Evolutionary conservation across 2,329 filamentous ascomycete species (phyloP), one percentile per base, ranked within the genome.

Genomic region (Parasarocladium wereldwijsianum): DNA sequence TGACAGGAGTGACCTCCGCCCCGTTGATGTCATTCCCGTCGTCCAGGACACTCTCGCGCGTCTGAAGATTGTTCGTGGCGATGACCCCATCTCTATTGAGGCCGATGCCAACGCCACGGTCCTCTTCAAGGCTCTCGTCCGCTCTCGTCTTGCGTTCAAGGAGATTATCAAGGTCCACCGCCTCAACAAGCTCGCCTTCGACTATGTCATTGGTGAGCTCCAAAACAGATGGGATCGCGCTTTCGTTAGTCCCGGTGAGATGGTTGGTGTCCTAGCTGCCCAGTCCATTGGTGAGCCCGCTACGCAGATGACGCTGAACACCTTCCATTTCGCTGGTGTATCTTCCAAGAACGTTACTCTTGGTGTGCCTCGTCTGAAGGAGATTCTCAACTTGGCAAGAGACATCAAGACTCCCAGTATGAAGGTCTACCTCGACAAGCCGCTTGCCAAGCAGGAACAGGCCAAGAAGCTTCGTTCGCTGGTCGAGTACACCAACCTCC

Each of bases 251-350:
- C 87, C 90, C 27, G 90, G 92, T 49, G 92, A 98, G 52, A 98
- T 98, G 90, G 90, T 98, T 33, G 90, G 90, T 60, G 90, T 98
- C 14, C 62, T 98, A 46, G 90, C 90, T 38, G 90, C 92, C 6
- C 90, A 98, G 59, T 98, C 90, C 18, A 98, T 98, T 50, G 90
- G 90, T 61, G 90, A 98, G 56, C 90, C 90, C 23, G 92, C 90
- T 14, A 98, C 90, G 1, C 90, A 98, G 64, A 98, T 98, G 90
- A 98, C 90, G 2, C 62, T 98, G 36, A 98, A 98, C 62, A 98
- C 90, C 15, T 98, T 98, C 79, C 90, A 98, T 66, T 98, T 98
- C 55, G 86, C 90, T 55, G 90, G 90, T 93, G 85, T 98, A 36
- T 93, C 92, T 21, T 93, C 87, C 15, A 98, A 98, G 77, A 98